A percentile compares a stretch with the other conserved stretches of the same genome.
Evolutionary conservation across 495 filamentous ascomycete species (phyloP).

Genomic region (Annulohypoxylon bovei): DNA sequence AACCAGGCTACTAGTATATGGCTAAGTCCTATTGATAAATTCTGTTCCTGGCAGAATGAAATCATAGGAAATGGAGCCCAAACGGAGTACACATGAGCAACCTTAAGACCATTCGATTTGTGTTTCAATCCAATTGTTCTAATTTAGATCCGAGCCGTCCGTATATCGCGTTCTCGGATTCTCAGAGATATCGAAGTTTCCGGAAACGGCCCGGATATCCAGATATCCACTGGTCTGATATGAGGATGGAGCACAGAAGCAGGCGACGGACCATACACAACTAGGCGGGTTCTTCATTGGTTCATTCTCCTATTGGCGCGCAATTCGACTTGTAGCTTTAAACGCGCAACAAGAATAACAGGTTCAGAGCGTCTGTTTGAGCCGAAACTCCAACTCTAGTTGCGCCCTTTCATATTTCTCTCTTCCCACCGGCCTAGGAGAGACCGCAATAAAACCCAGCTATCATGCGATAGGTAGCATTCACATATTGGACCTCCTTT

Average conservation of each 20-base stretch:
- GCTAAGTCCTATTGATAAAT: neutral
- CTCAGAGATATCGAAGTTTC: neutral
- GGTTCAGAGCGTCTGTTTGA: neutral
- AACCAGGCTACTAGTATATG: neutral
- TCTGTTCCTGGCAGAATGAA: neutral
- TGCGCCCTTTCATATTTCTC: neutral
- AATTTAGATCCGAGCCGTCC: neutral
- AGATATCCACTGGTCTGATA: neutral
- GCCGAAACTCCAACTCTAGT: neutral
- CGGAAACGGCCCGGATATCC: constrained; percentile 6
- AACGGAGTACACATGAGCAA: neutral
- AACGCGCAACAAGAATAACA: neutral
- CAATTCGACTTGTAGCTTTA: neutral
- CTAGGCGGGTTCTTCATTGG: neutral
- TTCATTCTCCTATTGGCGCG: neutral
- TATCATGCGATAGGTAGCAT: neutral
- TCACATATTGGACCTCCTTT: neutral
- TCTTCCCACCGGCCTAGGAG: neutral
- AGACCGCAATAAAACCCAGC: neutral
- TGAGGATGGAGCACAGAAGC: neutral
- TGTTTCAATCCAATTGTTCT: neutral
- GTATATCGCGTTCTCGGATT: neutral
- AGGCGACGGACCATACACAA: neutral
- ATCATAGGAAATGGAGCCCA: neutral
- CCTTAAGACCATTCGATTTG: neutral